These are phyloP conservation scores for Leccinum arenicola DNA, from an alignment of 768 basidiomycete genomes.

Conservation along the genomic window DNA sequence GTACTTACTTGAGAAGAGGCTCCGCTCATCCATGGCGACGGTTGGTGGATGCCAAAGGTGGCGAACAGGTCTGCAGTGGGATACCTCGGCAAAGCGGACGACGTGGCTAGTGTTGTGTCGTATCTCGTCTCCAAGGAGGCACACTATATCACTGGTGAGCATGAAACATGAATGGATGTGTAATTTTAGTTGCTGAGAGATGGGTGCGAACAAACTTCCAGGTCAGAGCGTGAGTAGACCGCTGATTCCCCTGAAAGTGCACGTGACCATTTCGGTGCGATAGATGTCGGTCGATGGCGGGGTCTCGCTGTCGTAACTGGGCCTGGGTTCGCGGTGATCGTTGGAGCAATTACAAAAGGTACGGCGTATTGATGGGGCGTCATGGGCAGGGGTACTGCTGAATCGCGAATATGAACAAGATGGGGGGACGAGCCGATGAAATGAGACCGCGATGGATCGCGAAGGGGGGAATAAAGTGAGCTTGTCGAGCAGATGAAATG, in stretches of 20 bases:
- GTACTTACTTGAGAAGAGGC: not conserved
- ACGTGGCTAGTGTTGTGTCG: conserved; percentile 29
- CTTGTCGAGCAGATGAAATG: conserved; percentile 5
- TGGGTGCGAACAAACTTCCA: not conserved
- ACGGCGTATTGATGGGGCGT: not conserved
- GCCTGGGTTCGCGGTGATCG: not conserved
- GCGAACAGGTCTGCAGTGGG: conserved; percentile 4
- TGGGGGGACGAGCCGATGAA: conserved; percentile 4
- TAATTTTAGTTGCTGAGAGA: not conserved
- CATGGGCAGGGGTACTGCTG: conserved; percentile 1
- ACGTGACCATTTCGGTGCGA: not conserved
- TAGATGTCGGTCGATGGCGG: conserved; percentile 14
- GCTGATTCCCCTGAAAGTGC: not conserved
- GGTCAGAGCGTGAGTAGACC: conserved; percentile 1
- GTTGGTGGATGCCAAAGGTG: not conserved
- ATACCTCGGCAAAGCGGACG: conserved; percentile 14
- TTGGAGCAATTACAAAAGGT: not conserved
- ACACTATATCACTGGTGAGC: conserved; percentile 28
- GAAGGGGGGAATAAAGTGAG: conserved; percentile 1
- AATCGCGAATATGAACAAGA: not conserved
- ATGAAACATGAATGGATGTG: not conserved
- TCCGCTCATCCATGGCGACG: not conserved
- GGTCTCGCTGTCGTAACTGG: conserved; percentile 12
- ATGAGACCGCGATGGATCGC: conserved; percentile 23
- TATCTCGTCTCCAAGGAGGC: conserved; percentile 32